Evolutionary conservation across 495 filamentous ascomycete genomes (phyloP).

Genomic region (Parmelia sp.): DNA sequence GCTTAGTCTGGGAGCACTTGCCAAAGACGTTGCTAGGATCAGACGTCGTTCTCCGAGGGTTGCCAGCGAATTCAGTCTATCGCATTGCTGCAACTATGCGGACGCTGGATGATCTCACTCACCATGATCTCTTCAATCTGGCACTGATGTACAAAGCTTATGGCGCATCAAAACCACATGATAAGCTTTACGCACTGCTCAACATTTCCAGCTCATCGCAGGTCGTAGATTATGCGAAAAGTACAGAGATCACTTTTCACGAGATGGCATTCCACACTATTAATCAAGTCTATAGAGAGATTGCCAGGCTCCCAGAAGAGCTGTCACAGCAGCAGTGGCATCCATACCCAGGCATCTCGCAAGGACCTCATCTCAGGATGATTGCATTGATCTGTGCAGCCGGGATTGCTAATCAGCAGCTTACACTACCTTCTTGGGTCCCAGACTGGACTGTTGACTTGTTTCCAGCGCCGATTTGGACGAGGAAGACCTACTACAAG

Average conservation of each 20-base stretch:
- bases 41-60: background rate
- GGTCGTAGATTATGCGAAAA: background rate
- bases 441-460: constrained; percentile 2
- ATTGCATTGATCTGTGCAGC: constrained; percentile 2
- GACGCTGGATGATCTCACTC: background rate
- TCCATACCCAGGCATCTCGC: background rate
- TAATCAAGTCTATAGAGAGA: background rate
- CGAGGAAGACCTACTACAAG: background rate
- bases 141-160: background rate
- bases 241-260: background rate
- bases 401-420: constrained; percentile 1
- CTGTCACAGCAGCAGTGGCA: background rate
- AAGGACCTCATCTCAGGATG: background rate
- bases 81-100: background rate
- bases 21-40: background rate
- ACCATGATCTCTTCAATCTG: background rate
- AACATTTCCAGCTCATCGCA: background rate
- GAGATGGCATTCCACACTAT: background rate
- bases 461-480: background rate
- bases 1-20: background rate
- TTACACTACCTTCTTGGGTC: background rate
- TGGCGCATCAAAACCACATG: background rate
- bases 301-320: background rate
- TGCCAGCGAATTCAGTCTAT: background rate
- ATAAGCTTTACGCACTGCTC: background rate